Base-by-base conservation (phyloP, 345 rosid species). In the Melaleuca alternifolia region DNA sequence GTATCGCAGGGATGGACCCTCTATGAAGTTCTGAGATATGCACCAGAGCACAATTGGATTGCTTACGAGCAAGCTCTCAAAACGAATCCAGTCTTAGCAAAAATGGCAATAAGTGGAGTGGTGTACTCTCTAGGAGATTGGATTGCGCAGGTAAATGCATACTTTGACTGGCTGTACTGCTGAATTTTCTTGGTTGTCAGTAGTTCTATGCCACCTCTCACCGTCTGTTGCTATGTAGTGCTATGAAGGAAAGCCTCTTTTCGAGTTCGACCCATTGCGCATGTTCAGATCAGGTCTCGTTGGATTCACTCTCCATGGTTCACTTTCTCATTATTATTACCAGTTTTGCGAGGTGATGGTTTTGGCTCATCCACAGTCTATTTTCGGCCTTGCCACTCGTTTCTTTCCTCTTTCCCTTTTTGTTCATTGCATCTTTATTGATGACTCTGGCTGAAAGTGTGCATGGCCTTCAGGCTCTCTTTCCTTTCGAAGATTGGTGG, bases 291-390 rank as follows among this genome's bases (percentile, higher is more conserved):
- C 98, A 76, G 98, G 98, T 83, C 94, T 97, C 88, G 99, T 95
- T 85, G 98, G 98, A 54, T 97, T 97, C 90, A 90, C 96, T 16
- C 97, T 97, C 83, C 99, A 97, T 85, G 99, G 99, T 86, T 97
- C 98, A 50, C 94, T 97, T 82, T 97, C 98, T 89, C 98, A 97
- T 89, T 96, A 93, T 87, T 97, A 96, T 87, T 97, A 97, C 91
- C 98, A 96, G 57, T 90, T 96, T 28, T 97, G 98, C 33, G 98
- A 97, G 99, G 98, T 97, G 85, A 86, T 81, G 14, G 62, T 23
- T 83, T 83, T 85, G 48, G 24, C 57, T 71, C 81, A 71, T 71
- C 54, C 86, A 88, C 83, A 86, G 28, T 15, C 50, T 85, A 52
- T 62, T 57, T 86, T 52, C 1, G 41, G 53, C 44, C 79, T 8